Base-by-base conservation (phyloP, 768 basidiomycete species). In the Pholiota molesta region DNA sequence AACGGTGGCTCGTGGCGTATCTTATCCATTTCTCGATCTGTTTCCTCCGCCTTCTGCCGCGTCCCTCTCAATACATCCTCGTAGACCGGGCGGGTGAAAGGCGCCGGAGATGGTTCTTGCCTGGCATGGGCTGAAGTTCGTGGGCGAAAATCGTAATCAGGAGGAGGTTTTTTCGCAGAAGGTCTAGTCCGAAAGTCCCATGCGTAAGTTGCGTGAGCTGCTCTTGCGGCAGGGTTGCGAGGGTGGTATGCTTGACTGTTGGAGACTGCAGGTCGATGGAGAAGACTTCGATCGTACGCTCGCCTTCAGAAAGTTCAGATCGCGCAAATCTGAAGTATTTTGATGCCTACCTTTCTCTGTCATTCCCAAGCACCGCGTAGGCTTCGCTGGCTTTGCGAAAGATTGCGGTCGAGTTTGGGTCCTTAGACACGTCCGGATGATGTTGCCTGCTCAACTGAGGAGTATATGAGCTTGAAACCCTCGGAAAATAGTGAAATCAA, bases 361-460 rank as follows among this genome's bases (percentile, higher is more conserved):
- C 81, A 61, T 82, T 77, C 44, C 72, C 74, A 16, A 83, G 68
- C 0, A 83, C 68, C 2, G 80, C 64, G 63, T 83, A 83, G 0
- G 81, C 82, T 61, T 81, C 79, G 51, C 75, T 79, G 7, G 78
- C 76, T 28, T 75, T 75, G 13, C 71, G 66, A 60, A 80, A 83
- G 5, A 78, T 62, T 7, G 75, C 72, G 39, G 69, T 72, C 5
- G 81, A 80, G 28, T 69, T 66, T 3, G 77, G 75, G 52, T 82
- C 79, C 13, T 78, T 74, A 4, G 81, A 77, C 23, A 83, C 73
- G 61, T 83, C 82, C 1, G 82, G 82, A 65, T 83, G 82, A 60
- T 83, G 80, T 60, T 69, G 68, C 67, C 81, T 82, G 72, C 81
- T 81, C 62, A 81, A 65, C 79, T 81, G 63, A 10, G 23, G 11